Evolutionary conservation across 2,329 filamentous ascomycete genomes (phyloP).

Genomic region (Madurella mycetomatis): DNA sequence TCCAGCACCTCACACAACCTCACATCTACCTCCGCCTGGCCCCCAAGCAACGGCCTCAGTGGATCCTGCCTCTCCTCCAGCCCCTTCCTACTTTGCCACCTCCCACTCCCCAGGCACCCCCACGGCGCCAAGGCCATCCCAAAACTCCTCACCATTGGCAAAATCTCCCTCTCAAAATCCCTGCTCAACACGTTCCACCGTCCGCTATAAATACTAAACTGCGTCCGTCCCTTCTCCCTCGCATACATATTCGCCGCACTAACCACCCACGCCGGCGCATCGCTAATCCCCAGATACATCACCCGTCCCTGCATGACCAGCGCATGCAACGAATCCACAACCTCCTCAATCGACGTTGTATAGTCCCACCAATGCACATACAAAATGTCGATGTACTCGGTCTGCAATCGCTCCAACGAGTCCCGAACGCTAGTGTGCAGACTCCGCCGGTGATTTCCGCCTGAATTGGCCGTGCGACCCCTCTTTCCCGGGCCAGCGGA

Average conservation of each 20-base stretch:
- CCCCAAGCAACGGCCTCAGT: conserved; percentile 38
- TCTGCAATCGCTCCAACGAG: conserved; percentile 43
- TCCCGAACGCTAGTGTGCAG: conserved; percentile 40
- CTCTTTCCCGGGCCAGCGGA: conserved; percentile 30
- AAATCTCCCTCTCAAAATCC: conserved; percentile 25
- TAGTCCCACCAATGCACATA: conserved; percentile 45
- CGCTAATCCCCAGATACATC: conserved; percentile 39
- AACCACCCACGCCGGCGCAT: conserved; percentile 69
- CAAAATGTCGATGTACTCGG: conserved; percentile 42
- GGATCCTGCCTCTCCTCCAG: conserved; percentile 29
- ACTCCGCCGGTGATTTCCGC: conserved; percentile 41
- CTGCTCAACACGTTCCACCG: conserved; percentile 48
- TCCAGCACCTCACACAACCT: conserved; percentile 57
- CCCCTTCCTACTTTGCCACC: conserved; percentile 41
- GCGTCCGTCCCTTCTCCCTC: conserved; percentile 62
- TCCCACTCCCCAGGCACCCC: conserved; percentile 53
- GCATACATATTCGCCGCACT: conserved; percentile 42
- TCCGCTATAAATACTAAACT: conserved; percentile 67
- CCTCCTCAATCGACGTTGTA: conserved; percentile 38
- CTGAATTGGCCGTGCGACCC: too few relatives aligned
- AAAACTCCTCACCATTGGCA: conserved; percentile 39
- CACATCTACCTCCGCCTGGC: conserved; percentile 47
- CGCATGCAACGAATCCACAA: conserved; percentile 40
- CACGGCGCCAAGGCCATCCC: conserved; percentile 55
- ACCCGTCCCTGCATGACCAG: conserved; percentile 40